phyloP scores from a whole-genome alignment of 1,284 basidiomycete species.

The Ceratobasidium sp. region DNA sequence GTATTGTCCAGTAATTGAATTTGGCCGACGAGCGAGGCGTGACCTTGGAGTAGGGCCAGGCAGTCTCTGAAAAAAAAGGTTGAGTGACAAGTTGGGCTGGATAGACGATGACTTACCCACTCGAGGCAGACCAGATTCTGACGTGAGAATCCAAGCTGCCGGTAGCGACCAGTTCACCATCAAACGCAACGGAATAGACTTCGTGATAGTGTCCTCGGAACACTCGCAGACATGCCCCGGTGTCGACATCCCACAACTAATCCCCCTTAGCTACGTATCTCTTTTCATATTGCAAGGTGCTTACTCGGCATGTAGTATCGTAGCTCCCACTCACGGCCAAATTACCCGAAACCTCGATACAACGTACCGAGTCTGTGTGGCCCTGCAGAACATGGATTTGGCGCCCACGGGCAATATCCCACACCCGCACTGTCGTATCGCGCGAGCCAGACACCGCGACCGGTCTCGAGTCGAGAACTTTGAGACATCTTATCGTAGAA shows the following conservation, averaged over 20 bases:
- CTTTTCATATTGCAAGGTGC: conserved; percentile 52
- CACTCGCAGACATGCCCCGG: conserved; percentile 86
- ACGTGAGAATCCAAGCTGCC: conserved; percentile 94
- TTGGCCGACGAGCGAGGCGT: conserved; percentile 95
- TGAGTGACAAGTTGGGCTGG: background rate
- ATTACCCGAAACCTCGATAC: conserved; percentile 88
- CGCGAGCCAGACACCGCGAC: conserved; percentile 92
- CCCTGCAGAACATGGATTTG: conserved; percentile 80
- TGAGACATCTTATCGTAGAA: conserved; percentile 92
- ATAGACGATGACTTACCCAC: conserved; percentile 68
- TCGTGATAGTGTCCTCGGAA: conserved; percentile 92
- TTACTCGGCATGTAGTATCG: conserved; percentile 83
- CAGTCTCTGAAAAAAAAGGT: conserved; percentile 69
- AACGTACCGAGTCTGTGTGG: conserved; percentile 87
- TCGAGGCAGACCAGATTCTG: conserved; percentile 85
- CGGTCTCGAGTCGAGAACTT: conserved; percentile 88
- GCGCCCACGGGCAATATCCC: conserved; percentile 89
- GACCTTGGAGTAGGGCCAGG: conserved; percentile 89
- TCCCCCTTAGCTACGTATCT: conserved; percentile 17
- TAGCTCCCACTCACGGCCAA: conserved; percentile 90
- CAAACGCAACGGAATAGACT: conserved; percentile 94
- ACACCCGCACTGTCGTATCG: conserved; percentile 89
- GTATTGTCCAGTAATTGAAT: conserved; percentile 83
- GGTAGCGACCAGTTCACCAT: conserved; percentile 86
- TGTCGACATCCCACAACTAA: conserved; percentile 87